Percentiles rank a stretch among this genome's conserved stretches.
Conservation (phyloP, 2,329 filamentous ascomycete genomes). For the Aspergillus tamarii region DNA sequence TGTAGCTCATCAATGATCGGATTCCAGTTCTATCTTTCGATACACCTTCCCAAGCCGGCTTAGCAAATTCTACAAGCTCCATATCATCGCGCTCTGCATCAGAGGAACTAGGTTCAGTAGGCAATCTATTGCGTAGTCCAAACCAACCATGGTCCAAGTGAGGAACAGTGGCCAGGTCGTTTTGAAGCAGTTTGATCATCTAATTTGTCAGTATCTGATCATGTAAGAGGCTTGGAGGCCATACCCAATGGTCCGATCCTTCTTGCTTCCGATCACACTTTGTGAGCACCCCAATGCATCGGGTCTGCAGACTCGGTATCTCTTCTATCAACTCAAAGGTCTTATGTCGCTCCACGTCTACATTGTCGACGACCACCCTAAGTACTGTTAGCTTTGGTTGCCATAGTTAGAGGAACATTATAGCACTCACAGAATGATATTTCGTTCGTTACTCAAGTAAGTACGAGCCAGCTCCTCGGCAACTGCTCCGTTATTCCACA, state of each 20-base stretch:
- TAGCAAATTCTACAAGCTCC: background rate
- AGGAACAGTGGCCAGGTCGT: constrained; percentile 16
- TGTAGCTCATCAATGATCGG: constrained; percentile 17
- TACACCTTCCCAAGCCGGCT: constrained; percentile 9
- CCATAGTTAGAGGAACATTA: background rate
- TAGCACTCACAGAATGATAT: background rate
- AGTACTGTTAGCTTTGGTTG: background rate
- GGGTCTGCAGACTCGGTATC: constrained; percentile 12
- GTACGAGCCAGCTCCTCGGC: background rate
- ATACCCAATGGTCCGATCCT: constrained; percentile 18
- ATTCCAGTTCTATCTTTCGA: constrained; percentile 15
- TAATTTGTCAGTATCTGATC: background rate
- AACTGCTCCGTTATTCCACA: background rate
- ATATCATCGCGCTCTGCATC: background rate
- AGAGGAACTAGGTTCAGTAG: background rate
- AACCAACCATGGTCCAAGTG: constrained; percentile 22
- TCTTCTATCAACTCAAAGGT: constrained; percentile 14
- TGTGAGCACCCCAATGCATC: constrained; percentile 20
- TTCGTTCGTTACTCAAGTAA: background rate
- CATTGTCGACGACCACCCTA: constrained; percentile 21
- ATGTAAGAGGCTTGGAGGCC: background rate
- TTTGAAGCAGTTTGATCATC: constrained; percentile 23
- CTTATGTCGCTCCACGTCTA: constrained; percentile 18
- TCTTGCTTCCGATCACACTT: constrained; percentile 22
- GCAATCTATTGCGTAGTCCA: constrained; percentile 20